These are phyloP conservation scores for Suillus alpinus DNA, from an alignment of 768 basidiomycete species.

Conservation along the genomic window DNA sequence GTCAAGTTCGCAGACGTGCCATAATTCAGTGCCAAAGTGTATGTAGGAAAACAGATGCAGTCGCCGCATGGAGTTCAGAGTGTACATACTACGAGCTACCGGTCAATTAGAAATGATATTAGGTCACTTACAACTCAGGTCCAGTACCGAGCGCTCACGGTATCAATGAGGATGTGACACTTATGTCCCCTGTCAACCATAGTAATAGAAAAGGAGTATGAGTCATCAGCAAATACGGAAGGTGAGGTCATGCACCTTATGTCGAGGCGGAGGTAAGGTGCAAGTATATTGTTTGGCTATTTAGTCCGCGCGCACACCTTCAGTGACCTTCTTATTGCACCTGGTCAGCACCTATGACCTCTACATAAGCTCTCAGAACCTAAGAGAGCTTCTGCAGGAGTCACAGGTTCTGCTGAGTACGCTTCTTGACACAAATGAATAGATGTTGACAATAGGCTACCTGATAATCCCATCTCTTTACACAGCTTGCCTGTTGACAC, in stretches of 20 bases:
- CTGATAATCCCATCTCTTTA: background rate
- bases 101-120: background rate
- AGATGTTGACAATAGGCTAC: background rate
- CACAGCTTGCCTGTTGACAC: background rate
- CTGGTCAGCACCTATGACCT: background rate
- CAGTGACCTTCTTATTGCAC: background rate
- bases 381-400: background rate
- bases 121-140: background rate
- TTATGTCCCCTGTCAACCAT: too few relatives aligned
- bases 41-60: background rate
- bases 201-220: background rate
- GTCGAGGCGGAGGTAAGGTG: background rate
- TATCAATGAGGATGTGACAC: background rate
- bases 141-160: background rate
- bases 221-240: background rate
- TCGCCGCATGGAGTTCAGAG: background rate
- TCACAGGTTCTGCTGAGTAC: background rate
- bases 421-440: background rate
- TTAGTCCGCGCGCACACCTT: too few relatives aligned
- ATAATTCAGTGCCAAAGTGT: background rate
- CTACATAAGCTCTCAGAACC: background rate
- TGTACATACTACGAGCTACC: background rate
- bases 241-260: background rate
- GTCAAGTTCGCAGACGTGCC: background rate
- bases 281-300: background rate